A percentile compares a stretch with the other conserved stretches of the same genome.
Conservation (phyloP, 805 yeast genomes). For the Priceomyces haplophilus region DNA sequence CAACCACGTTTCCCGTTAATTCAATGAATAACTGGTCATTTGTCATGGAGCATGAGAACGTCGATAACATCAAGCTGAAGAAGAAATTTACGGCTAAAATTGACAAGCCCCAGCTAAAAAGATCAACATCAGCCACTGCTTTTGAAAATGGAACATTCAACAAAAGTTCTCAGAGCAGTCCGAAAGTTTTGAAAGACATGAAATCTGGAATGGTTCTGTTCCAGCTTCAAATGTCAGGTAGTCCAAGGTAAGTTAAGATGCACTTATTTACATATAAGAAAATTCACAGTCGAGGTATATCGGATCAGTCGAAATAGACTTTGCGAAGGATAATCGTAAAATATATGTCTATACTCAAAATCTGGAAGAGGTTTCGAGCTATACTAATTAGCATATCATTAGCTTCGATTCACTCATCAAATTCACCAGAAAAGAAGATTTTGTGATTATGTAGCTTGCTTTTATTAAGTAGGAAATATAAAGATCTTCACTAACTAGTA, state of each 20-base stretch:
- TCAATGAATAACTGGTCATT: constrained; percentile 17
- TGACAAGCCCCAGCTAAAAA: constrained; percentile 5
- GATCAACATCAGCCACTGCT: constrained; percentile 3
- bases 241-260: not conserved
- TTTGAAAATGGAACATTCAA: constrained; percentile 6
- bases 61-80: constrained; percentile 6
- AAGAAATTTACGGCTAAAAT: constrained; percentile 2
- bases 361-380: not conserved
- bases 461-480: not conserved
- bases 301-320: no score
- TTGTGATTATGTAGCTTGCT: not conserved
- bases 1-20: constrained; percentile 15
- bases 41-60: constrained; percentile 16
- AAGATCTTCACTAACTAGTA: not conserved
- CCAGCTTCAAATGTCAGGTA: constrained; percentile 17
- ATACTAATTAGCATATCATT: not conserved
- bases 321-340: no score
- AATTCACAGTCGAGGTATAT: no score
- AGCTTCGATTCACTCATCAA: not conserved
- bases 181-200: constrained; percentile 21
- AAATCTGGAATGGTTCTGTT: constrained; percentile 29
- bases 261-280: no score
- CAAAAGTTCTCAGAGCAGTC: constrained; percentile 1
- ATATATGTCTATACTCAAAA: not conserved
- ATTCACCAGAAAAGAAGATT: not conserved